Base-by-base conservation (phyloP, 1,284 basidiomycete species). In the Thelephora terrestris region DNA sequence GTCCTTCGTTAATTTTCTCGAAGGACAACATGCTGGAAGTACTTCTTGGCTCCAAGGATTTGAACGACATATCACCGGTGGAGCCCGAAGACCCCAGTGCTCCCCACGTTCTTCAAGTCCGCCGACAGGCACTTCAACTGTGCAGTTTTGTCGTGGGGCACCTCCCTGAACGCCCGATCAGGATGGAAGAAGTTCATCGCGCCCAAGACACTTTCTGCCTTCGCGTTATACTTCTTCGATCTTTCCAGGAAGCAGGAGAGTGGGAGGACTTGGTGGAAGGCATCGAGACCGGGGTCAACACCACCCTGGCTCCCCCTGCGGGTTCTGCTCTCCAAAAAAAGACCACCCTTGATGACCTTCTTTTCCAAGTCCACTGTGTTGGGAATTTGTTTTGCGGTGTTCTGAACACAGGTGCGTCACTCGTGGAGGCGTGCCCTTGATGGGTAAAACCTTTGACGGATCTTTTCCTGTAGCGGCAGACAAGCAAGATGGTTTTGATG, bases 141-240 rank as follows among this genome's bases (percentile, higher is more conserved):
- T 32, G 29, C 9, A 32, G 9, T 14, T 32, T 32, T 12, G 29
- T 32, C n/a, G 20, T 39, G 17, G 45, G 21, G 3, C n/a, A 25
- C 16, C 36, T n/a, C 6, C 21, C 42, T n/a, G 25, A 17, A 32
- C 21, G 2, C 18, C 37, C 46, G n/a, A 54, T 71, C 14, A 64
- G 66, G 0, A 47, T 57, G 37, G 57, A 58, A 16, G 67, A 71
- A 45, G 54, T 64, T 2, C 65, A 69, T 44, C 64, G 70, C 1
- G 53, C 72, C 1, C 70, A 71, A 51, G 69, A 69, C 51, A 52
- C 71, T n/a, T 64, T 71, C 44, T 68, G 69, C 53, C 68, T 70
- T 25, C 64, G 65, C 50, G 71, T 67, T 12, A 73, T 69, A 49
- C 55, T 71, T 18, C 64, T 64, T 29, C 48, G 53, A 47, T 32